Evolutionary conservation across 164 flowering plant species (phyloP).

Genomic region (Amborella trichopoda): DNA sequence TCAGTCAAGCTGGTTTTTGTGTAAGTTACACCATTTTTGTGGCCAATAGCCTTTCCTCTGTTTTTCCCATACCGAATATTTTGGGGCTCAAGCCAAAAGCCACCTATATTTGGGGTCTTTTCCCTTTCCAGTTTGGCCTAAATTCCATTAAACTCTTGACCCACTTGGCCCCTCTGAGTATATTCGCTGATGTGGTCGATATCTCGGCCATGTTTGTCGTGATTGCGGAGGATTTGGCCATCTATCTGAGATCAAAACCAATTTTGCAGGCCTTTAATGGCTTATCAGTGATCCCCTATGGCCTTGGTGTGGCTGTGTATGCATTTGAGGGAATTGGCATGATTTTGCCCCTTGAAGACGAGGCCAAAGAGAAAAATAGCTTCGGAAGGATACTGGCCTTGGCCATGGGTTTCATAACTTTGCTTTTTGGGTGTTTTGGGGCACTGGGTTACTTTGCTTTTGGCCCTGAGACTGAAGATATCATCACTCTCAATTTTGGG

Average conservation of each 20-base stretch:
- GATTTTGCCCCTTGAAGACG: constrained; percentile 75
- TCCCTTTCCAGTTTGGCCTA: constrained; percentile 72
- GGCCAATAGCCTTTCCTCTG: constrained; percentile 39
- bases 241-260: constrained; percentile 20
- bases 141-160: constrained; percentile 71
- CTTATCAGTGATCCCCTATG: constrained; percentile 50
- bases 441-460: constrained; percentile 75
- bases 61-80: constrained; percentile 17
- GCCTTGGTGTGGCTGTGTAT: constrained; percentile 70
- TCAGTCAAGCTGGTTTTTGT: constrained; percentile 55
- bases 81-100: constrained; percentile 19
- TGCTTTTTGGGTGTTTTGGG: constrained; percentile 65
- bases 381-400: constrained; percentile 47
- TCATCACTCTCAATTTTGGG: constrained; percentile 70
- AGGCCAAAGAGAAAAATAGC: constrained; percentile 40
- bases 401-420: constrained; percentile 46
- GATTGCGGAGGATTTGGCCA: constrained; percentile 56
- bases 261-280: constrained; percentile 41
- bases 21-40: constrained; percentile 39
- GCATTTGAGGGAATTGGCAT: constrained; percentile 86
- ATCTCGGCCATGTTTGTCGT: constrained; percentile 79
- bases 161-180: constrained; percentile 83
- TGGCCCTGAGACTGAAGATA: constrained; percentile 66
- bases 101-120: constrained; percentile 48
- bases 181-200: constrained; percentile 83